phyloP scores from a whole-genome alignment of 1,139 yeast genomes.

The Lodderomyces oxycetoniae region DNA sequence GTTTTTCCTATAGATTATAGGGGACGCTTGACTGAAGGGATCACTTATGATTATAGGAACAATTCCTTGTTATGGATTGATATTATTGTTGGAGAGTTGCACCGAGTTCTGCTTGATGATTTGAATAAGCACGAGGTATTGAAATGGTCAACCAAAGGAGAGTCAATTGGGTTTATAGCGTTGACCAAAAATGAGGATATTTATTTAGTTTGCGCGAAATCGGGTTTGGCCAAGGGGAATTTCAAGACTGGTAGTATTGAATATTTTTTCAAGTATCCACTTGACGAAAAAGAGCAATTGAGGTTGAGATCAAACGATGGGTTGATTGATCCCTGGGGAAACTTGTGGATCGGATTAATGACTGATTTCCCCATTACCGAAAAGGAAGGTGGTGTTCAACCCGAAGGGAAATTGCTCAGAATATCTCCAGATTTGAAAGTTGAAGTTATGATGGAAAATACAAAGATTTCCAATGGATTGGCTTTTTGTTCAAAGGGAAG shows the following conservation, averaged over 20 bases:
- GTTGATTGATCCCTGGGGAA: conserved; percentile 62
- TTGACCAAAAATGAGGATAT: conserved; percentile 45
- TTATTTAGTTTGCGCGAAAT: conserved; percentile 49
- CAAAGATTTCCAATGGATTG: conserved; percentile 71
- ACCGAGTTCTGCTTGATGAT: conserved; percentile 33
- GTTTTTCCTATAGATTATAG: conserved; percentile 42
- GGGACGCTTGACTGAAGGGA: conserved; percentile 61
- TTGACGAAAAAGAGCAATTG: conserved; percentile 18
- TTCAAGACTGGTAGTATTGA: conserved; percentile 40
- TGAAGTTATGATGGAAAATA: conserved; percentile 30
- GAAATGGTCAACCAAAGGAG: conserved; percentile 30
- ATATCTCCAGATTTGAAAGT: conserved; percentile 32
- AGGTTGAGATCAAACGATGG: conserved; percentile 71
- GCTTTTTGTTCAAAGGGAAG: conserved; percentile 55
- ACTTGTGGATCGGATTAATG: conserved; percentile 75
- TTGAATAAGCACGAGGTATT: conserved; percentile 34
- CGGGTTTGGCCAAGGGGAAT: conserved; percentile 51
- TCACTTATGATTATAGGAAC: conserved; percentile 56
- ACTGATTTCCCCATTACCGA: conserved; percentile 40
- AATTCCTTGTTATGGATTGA: conserved; percentile 67
- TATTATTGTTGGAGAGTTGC: conserved; percentile 55
- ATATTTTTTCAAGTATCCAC: conserved; percentile 43
- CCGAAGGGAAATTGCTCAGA: conserved; percentile 44
- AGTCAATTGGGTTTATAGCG: conserved; percentile 60
- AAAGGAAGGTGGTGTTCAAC: conserved; percentile 23